Evolutionary conservation across 805 yeast genomes (phyloP), one percentile per base, ranked within the genome.

Genomic region (Candida bentonensis): DNA sequence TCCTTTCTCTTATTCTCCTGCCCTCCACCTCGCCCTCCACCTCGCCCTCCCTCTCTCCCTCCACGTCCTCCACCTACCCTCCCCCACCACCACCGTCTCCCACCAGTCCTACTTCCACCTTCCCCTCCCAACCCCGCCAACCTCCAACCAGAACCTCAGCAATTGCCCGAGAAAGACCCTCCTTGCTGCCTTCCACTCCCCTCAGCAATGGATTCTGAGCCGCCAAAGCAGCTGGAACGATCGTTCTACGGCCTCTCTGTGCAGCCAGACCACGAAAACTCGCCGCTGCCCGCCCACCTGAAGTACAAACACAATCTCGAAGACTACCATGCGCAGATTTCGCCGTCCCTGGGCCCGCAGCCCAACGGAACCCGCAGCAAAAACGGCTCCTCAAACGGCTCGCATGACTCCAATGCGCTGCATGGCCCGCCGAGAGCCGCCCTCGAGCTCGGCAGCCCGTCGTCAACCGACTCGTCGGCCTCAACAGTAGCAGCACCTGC

Each of bases 171-270:
- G n/a, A n/a, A n/a, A n/a, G n/a, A n/a, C n/a, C n/a, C n/a, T n/a
- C n/a, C n/a, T n/a, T n/a, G n/a, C n/a, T n/a, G n/a, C n/a, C n/a
- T n/a, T n/a, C n/a, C n/a, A n/a, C n/a, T n/a, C n/a, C n/a, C n/a
- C n/a, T n/a, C n/a, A n/a, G n/a, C n/a, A n/a, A n/a, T n/a, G n/a
- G n/a, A n/a, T n/a, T n/a, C n/a, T n/a, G n/a, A n/a, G n/a, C n/a
- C n/a, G n/a, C n/a, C n/a, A n/a, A n/a, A n/a, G n/a, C 36, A 30
- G 11, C 36, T 30, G 17, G 36, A 30, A 30, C 36, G 36, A 15
- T 30, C 36, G 11, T 30, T 30, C 17, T 30, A 30, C 36, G 36
- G 36, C 36, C 36, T 30, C 17, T 30, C 36, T 11, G 17, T 30
- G 5, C 36, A 30, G 17, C 36, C 7, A 17, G 36, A 30, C 20